These are phyloP conservation scores for Begonia masoniana DNA, from an alignment of 306 rosid species.

Conservation along the genomic window DNA sequence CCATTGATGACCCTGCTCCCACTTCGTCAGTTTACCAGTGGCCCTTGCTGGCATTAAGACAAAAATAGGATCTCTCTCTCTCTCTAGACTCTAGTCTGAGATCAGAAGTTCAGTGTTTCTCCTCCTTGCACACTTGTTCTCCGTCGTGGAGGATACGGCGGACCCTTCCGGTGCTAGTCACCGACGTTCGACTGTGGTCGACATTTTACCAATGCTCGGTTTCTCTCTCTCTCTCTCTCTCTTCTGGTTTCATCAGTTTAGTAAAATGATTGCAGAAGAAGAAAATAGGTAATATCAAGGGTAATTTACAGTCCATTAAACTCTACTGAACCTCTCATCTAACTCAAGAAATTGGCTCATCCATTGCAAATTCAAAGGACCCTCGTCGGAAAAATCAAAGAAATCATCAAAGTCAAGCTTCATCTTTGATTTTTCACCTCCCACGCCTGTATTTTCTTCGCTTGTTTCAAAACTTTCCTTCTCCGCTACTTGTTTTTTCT, in stretches of 20 bases:
- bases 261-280: background rate
- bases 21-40: too few species aligned
- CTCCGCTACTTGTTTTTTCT: background rate
- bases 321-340: conserved; percentile 1
- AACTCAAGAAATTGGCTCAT: conserved; percentile 23
- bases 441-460: conserved; percentile 4
- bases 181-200: too few species aligned
- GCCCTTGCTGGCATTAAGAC: too few species aligned
- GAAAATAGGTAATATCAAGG: background rate
- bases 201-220: too few species aligned
- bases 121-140: too few species aligned
- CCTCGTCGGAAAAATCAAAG: conserved; percentile 39
- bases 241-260: background rate
- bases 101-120: too few species aligned
- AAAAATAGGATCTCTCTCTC: too few species aligned
- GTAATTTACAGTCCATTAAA: background rate
- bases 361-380: conserved; percentile 33
- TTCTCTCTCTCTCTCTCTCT: too few species aligned
- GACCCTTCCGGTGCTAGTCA: too few species aligned
- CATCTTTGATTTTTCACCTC: background rate
- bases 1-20: too few species aligned
- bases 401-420: conserved; percentile 25
- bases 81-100: too few species aligned
- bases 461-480: conserved; percentile 10
- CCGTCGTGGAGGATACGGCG: too few species aligned